Evolutionary conservation across 345 rosid genomes (phyloP).

Genomic region (Abelmoschus esculentus): DNA sequence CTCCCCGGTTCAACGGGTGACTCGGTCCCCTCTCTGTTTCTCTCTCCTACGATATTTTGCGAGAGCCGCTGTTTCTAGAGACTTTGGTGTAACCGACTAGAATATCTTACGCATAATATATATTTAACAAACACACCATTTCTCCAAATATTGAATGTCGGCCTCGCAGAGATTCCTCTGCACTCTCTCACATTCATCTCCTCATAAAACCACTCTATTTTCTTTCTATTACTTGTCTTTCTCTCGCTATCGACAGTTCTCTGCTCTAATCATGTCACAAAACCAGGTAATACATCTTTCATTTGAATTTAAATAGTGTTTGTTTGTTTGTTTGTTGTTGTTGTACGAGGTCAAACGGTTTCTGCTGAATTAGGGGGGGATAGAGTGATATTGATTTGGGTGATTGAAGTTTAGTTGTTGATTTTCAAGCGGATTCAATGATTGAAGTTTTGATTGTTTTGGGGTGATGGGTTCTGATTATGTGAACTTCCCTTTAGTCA

Average conservation of each 20-base stretch:
- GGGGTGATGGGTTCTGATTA: no score
- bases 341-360: no score
- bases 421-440: no score
- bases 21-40: no score
- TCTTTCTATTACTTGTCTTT: constrained; percentile 20
- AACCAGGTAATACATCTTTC: constrained; percentile 23
- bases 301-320: background rate
- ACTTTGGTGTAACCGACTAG: background rate
- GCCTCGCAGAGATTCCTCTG: constrained; percentile 31
- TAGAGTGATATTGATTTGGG: no score
- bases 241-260: constrained; percentile 10
- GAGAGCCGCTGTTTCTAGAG: background rate
- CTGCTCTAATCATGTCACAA: constrained; percentile 28
- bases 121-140: background rate
- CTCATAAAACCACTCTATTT: background rate
- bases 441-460: no score
- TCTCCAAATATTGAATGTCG: constrained; percentile 26
- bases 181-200: constrained; percentile 12
- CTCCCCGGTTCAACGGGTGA: no score
- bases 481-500: no score
- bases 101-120: background rate
- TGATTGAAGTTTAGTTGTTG: no score
- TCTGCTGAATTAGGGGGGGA: no score
- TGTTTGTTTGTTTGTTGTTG: no score
- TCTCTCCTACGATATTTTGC: background rate